Base-by-base conservation (phyloP, 768 basidiomycete genomes). In the Vararia minispora region DNA sequence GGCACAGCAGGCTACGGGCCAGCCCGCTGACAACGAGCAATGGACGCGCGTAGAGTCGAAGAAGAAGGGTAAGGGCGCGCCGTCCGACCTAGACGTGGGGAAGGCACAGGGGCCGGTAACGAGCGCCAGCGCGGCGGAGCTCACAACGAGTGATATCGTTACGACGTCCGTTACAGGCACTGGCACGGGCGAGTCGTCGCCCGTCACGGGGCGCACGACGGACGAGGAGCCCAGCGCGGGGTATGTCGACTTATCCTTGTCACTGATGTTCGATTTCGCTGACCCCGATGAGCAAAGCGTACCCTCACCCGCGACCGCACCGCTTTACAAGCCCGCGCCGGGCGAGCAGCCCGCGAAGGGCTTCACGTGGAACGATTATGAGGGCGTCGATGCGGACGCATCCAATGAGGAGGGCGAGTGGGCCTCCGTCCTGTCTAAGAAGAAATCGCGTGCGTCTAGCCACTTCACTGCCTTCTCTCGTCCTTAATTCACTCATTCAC, bases 321-420 rank as follows among this genome's bases (percentile, higher is more conserved):
- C 12, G 35, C 42, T 31, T 13, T 39, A n/a, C 16, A 23, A 22
- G 12, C 26, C 76, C 21, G 63, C 80, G 8, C 57, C 72, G n/a
- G 65, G 66, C 40, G 75, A 79, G 39, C 62, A 65, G 28, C 77
- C 80, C 12, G 74, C 71, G 6, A 56, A 63, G 5, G 81, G 82
- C 0, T 80, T 79, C 53, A 73, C 79, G 0, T 83, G 79, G 83
- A 76, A 60, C 0, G 82, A 86, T 60, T 85, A 85, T 50, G 84
- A 85, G 40, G 79, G 84, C 36, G 68, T 68, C 34, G 76, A 76
- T 30, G 74, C 71, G 4, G 79, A 76, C 41, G 75, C 37, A 17
- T 45, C 43, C 9, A 33, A 71, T 20, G 83, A 82, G 52, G 83
- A 79, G 35, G 80, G 76, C 2, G 66, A 64, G 13, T 88, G 85